Conservation (phyloP, 2,329 filamentous ascomycete species). For the Paraphoma chrysanthemicola region DNA sequence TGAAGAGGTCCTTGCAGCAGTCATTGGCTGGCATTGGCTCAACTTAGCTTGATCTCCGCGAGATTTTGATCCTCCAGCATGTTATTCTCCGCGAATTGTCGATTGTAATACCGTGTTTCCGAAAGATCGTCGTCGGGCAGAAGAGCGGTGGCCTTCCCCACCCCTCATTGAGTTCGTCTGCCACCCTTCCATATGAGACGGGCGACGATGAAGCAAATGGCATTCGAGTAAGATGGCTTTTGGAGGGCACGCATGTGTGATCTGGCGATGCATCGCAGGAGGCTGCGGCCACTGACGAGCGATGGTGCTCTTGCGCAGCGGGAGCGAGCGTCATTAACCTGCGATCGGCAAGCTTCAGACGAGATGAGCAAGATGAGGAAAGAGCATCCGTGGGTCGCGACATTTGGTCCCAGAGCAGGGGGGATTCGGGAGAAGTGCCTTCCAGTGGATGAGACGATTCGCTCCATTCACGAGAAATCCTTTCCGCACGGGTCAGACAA, state of each 20-base stretch:
- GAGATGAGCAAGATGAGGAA: background rate
- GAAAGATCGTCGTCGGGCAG: slow-evolving; percentile 4
- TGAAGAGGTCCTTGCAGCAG: no score
- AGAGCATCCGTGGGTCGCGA: background rate
- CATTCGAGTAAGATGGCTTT: background rate
- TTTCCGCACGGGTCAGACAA: slow-evolving; percentile 17
- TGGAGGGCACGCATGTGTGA: background rate
- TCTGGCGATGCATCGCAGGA: background rate
- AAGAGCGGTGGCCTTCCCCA: slow-evolving; percentile 4
- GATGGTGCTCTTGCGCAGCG: background rate
- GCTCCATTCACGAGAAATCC: slow-evolving; percentile 10
- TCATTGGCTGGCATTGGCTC: background rate
- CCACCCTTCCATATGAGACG: background rate
- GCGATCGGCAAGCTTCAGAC: background rate
- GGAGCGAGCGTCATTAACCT: background rate
- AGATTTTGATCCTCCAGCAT: background rate
- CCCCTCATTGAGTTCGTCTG: background rate
- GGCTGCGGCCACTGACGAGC: background rate
- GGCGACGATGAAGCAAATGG: slow-evolving; percentile 4
- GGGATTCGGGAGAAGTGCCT: slow-evolving; percentile 1
- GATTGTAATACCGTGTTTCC: background rate
- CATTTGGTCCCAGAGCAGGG: background rate
- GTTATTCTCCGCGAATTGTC: background rate
- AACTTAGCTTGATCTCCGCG: background rate
- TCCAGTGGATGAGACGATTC: slow-evolving; percentile 9